Evolutionary conservation across 352 stramenopile genomes (phyloP), one percentile per base, ranked within the genome.

Genomic region (Phytophthora tentaculata): DNA sequence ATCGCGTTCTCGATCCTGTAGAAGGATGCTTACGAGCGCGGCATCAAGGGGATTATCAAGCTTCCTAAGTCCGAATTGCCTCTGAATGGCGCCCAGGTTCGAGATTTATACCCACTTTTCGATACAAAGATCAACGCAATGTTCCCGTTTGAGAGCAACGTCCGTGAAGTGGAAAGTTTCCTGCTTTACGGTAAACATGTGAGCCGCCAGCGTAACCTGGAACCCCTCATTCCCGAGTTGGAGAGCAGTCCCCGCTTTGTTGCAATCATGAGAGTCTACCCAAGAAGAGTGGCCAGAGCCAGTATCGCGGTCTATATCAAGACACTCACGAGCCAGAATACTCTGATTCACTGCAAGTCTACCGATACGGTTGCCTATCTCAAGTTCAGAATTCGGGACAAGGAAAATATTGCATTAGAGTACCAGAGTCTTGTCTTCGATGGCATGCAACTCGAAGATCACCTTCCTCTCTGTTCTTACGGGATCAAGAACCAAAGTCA

Each of bases 181-280:
- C n/a, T n/a, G n/a, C n/a, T n/a, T n/a, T n/a, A n/a, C 5, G 63
- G 63, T 5, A 56, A 6, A 16, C 35, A n/a, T 20, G 7, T 64
- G 26, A 52, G 37, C 16, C 19, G 9, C 19, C 19, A 22, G 20
- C 39, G 48, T 12, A n/a, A 16, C 0, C 44, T 66, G 10, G 22
- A 61, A 17, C 20, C 41, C 1, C 29, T 71, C 4, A 62, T 64
- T 49, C 62, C 62, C 12, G 54, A 70, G 28, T 16, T 70, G 16
- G 39, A 14, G 17, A 41, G 6, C 8, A 50, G 47, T n/a, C 54
- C 62, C 5, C 62, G 62, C 5, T 55, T 69, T 13, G 19, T 69
- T 13, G 62, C 26, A 4, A 52, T 20, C 16, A 56, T 54, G 52
- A n/a, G 37, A 45, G 24, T 50, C n/a, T n/a, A 23, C 49, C 16